These are phyloP conservation scores for Xylariaceae sp. DNA, from an alignment of 2,329 filamentous ascomycete species.

Conservation along the genomic window DNA sequence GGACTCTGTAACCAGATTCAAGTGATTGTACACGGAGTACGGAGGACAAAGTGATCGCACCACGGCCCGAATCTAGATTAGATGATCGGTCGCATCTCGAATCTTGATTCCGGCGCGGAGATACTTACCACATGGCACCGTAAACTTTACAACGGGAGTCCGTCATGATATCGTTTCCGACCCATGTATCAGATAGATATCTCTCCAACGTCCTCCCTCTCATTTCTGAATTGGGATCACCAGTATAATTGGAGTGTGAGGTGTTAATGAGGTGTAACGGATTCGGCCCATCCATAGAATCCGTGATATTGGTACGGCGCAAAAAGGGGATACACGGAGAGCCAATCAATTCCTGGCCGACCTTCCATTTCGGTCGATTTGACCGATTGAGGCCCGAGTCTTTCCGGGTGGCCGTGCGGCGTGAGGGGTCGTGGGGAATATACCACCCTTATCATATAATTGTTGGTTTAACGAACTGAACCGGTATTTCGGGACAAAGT, in stretches of 20 bases:
- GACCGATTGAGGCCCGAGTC: not conserved
- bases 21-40: not conserved
- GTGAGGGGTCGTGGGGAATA: too few relatives aligned
- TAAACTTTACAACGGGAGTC: too few relatives aligned
- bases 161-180: too few relatives aligned
- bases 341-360: constrained; percentile 6
- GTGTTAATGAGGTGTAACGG: too few relatives aligned
- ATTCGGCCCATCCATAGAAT: not conserved
- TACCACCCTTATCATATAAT: too few relatives aligned
- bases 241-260: too few relatives aligned
- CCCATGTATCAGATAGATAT: too few relatives aligned
- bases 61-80: not conserved
- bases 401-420: not conserved
- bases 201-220: too few relatives aligned
- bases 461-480: too few relatives aligned
- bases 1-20: not conserved
- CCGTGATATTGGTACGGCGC: not conserved
- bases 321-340: not conserved
- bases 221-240: too few relatives aligned
- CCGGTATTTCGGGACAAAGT: too few relatives aligned
- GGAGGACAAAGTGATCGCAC: not conserved
- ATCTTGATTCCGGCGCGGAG: not conserved
- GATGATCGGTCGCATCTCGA: not conserved
- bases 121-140: not conserved
- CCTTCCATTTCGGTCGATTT: constrained; percentile 1